Base-by-base conservation (phyloP, 1,139 yeast species). In the Pneumocystis sp. region DNA sequence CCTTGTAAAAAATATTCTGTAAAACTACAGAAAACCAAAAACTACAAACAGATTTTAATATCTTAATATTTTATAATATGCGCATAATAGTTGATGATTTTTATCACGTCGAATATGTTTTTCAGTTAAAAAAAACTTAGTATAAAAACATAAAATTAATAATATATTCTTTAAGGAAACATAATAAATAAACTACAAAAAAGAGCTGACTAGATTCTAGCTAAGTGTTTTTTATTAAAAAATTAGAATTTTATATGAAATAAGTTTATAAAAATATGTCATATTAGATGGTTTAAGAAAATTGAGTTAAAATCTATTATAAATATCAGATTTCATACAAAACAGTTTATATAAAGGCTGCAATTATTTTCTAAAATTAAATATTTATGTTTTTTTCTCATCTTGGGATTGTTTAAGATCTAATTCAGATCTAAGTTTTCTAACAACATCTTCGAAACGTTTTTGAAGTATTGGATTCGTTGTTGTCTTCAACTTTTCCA, bases 391-490 rank as follows among this genome's bases (percentile, higher is more conserved):
- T 40, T 44, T 35, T 42, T 78, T 79, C 2, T 72, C 76, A 67
- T 76, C 77, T 71, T 87, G 93, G 67, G 87, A 80, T 76, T 83
- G 83, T 79, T 93, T 93, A 72, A 83, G 81, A 66, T 90, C 96
- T 68, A 91, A 80, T 69, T 95, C 96, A 64, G 86, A 85, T 74
- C 85, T 86, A 71, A 95, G 81, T 67, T 91, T 86, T 67, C 82
- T 82, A 67, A 89, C 87, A 65, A 89, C 89, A 70, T 87, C 95
- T 71, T 86, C 82, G 74, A 90, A 87, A 76, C 97, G 86, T 76
- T 87, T 88, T 74, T 86, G 85, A 83, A 93, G 81, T 78, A 93
- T 86, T 71, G 91, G 91, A 74, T 90, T 90, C 21, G 91, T 84
- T 1, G 95, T 91, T 66, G 86, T 85, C 21, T 81, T 83, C 63